Evolutionary conservation across 2,329 filamentous ascomycete species (phyloP).

Genomic region (Aspergillus terreus): DNA sequence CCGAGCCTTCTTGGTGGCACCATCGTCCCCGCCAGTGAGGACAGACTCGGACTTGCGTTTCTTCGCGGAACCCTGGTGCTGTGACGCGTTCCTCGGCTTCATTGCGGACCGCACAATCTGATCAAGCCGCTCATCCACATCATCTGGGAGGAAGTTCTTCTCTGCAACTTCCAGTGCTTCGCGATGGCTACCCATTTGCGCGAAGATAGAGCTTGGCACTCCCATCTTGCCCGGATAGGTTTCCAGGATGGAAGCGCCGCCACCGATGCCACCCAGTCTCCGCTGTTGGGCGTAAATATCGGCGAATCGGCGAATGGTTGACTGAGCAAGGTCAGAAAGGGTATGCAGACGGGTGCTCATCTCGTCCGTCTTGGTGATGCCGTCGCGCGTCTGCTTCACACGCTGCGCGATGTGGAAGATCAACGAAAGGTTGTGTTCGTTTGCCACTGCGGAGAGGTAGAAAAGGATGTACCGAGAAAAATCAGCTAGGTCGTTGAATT

Average conservation of each 20-base stretch:
- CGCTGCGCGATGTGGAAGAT: conserved; percentile 91
- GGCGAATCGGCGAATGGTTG: conserved; percentile 78
- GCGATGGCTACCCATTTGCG: conserved; percentile 68
- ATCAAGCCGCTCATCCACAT: conserved; percentile 72
- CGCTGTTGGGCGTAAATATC: conserved; percentile 73
- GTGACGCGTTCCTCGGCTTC: conserved; percentile 52
- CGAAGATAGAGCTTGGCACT: conserved; percentile 75
- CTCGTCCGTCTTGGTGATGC: conserved; percentile 56
- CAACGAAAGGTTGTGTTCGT: conserved; percentile 78
- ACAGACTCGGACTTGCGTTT: conserved; percentile 41
- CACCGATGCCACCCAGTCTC: conserved; percentile 37
- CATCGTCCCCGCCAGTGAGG: conserved; percentile 22
- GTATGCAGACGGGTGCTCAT: conserved; percentile 64
- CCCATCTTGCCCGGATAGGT: conserved; percentile 77
- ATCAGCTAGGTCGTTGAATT: conserved; percentile 63
- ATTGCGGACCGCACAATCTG: conserved; percentile 66
- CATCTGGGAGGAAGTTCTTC: conserved; percentile 77
- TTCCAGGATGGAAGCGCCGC: conserved; percentile 60
- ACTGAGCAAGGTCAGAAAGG: conserved; percentile 80
- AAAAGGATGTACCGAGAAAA: conserved; percentile 87
- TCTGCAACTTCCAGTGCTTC: conserved; percentile 81
- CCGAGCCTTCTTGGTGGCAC: conserved; percentile 27
- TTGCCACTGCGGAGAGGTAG: conserved; percentile 78
- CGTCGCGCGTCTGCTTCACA: conserved; percentile 85
- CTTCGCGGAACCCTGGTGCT: conserved; percentile 25